Evolutionary conservation across 2,329 filamentous ascomycete species (phyloP), one percentile per base, ranked within the genome.

Genomic region (Pestalotiopsis sp.): DNA sequence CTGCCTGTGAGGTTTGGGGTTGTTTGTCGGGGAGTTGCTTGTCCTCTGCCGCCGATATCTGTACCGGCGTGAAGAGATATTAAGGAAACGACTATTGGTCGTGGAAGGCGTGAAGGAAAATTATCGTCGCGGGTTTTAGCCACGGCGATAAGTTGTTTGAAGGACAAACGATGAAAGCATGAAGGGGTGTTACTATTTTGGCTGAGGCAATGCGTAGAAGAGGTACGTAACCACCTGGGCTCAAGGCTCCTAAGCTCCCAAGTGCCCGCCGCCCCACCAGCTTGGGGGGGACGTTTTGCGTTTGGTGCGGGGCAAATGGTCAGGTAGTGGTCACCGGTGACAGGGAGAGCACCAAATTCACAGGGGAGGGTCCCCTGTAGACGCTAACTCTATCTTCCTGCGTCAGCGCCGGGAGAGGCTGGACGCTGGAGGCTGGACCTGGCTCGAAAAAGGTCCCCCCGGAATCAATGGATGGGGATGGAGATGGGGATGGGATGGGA

Each of bases 151-250:
- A 52, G 45, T 52, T 52, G 45, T 52, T n/a, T 7, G 45, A n/a
- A 20, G 17, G 45, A 52, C 45, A 52, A 52, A 52, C 45, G 45
- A 52, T 20, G 45, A 52, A 20, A 20, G 20, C 45, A 20, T 52
- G 41, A 45, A 45, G 23, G 23, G 57, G 57, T 27, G 57, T 36
- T 59, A 36, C 23, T 36, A 27, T 27, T 31, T 36, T 36, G 23
- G 57, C 23, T 23, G 57, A 20, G 23, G 57, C 45, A 52, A 52
- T 20, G 25, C 23, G 23, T 36, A 59, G 25, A 23, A 23, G 20
- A 59, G 25, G 57, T 59, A 59, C 57, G 20, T 59, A 59, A 59
- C 57, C 57, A 59, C 57, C 45, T 13, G 57, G 27, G 27, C 57
- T 59, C 23, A 58, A 58, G 12, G 20, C 45, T 59, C 23, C 14